A percentile compares a stretch with the other conserved stretches of the same genome.
Evolutionary conservation across 2,329 filamentous ascomycete genomes (phyloP).

Genomic region (Emericellopsis atlantica): DNA sequence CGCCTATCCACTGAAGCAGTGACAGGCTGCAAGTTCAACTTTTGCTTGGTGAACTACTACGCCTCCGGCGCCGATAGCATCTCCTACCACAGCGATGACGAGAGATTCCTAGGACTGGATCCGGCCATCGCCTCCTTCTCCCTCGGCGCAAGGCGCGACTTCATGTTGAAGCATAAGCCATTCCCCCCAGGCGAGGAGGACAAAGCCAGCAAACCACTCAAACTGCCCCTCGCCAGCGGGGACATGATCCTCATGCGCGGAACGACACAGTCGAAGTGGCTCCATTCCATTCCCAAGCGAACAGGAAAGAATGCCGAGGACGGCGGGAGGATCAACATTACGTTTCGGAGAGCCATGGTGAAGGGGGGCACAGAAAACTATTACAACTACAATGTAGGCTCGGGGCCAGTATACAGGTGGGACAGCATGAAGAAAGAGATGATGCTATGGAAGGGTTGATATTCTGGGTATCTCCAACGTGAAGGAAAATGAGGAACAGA

Average conservation of each 20-base stretch:
- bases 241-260: slow-evolving; percentile 75
- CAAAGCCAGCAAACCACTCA: slow-evolving; percentile 26
- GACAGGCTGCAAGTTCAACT: slow-evolving; percentile 60
- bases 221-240: slow-evolving; percentile 46
- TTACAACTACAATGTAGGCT: slow-evolving; percentile 72
- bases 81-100: slow-evolving; percentile 69
- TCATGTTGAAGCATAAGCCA: slow-evolving; percentile 70
- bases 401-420: slow-evolving; percentile 58
- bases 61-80: slow-evolving; percentile 67
- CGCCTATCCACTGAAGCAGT: slow-evolving; percentile 50
- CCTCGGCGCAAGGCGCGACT: slow-evolving; percentile 60
- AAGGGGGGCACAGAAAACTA: slow-evolving; percentile 70
- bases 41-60: slow-evolving; percentile 76
- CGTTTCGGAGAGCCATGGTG: slow-evolving; percentile 59
- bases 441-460: slow-evolving; percentile 21
- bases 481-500: background rate
- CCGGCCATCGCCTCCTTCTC: slow-evolving; percentile 67
- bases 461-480: slow-evolving; percentile 5
- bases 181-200: slow-evolving; percentile 10
- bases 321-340: slow-evolving; percentile 62
- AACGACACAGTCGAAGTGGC: slow-evolving; percentile 61
- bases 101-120: slow-evolving; percentile 57
- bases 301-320: slow-evolving; percentile 50
- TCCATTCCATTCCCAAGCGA: slow-evolving; percentile 68
- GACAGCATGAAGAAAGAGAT: slow-evolving; percentile 39